Base-by-base conservation (phyloP, 768 basidiomycete species). In the Cystofilobasidium ferigula region DNA sequence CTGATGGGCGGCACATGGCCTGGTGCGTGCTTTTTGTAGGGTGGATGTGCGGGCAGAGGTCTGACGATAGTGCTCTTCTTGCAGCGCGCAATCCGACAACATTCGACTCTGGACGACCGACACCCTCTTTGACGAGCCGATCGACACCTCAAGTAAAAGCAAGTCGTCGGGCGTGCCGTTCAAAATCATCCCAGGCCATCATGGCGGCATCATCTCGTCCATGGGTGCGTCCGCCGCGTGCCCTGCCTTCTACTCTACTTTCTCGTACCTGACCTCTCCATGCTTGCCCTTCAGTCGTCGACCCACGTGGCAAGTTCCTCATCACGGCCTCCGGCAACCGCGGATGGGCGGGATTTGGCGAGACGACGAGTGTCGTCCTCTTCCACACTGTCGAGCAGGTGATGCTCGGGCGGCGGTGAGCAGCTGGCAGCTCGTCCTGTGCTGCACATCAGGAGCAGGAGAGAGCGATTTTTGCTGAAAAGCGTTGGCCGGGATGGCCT, bases 171-270 rank as follows among this genome's bases (percentile, higher is more conserved):
- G 85, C 10, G 85, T 86, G 22, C 89, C 85, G 62, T 97, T 94
- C 81, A 92, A 90, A 78, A 92, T 97, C 68, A 87, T 97, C 42
- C 86, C 91, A 14, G 94, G 93, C 0, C 94, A 95, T 78, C 89
- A 95, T 77, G 92, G 93, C 42, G 94, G 93, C 12, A 87, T 86
- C 71, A 83, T 97, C 4, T 94, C 91, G 3, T 86, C 90, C 72
- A 88, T 98, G 83, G 77, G 94, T 97, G 78, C 73, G 89, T 83
- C 32, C 35, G 20, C 34, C 60, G 34, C 16, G 40, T 40, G 18
- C 45, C 42, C 57, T 18, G 32, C n/a, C 30, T 64, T 20, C 35
- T 57, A 16, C 38, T 34, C 43, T 13, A 14, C 58, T 57, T 24
- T 34, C 26, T n/a, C 28, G 12, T 22, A 24, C 10, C 26, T 26